Evolutionary conservation across 257 asterid genomes (phyloP).

Genomic region (Cruciata laevipes): DNA sequence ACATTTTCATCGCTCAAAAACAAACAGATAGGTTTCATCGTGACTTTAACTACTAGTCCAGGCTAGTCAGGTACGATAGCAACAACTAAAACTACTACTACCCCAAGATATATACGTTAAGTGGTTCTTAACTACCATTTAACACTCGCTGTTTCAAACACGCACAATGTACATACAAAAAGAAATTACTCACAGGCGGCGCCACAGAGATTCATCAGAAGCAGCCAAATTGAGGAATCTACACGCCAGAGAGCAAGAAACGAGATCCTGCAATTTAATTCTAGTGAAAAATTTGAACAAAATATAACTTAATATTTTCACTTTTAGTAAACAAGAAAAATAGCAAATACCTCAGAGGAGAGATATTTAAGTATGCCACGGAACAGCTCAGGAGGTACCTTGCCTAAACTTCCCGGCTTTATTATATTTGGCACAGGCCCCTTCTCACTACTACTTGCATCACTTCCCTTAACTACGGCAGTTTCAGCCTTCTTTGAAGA

Average conservation of each 20-base stretch:
- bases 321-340: not conserved
- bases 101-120: not conserved
- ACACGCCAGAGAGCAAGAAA: slow-evolving; percentile 72
- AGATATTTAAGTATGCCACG: slow-evolving; percentile 71
- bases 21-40: not conserved
- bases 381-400: slow-evolving; percentile 67
- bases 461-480: slow-evolving; percentile 14
- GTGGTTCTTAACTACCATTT: not conserved
- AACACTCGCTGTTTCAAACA: not conserved
- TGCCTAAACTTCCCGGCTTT: slow-evolving; percentile 50
- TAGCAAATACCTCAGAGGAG: slow-evolving; percentile 53
- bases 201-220: slow-evolving; percentile 81
- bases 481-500: slow-evolving; percentile 23
- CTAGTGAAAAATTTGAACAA: not conserved
- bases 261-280: slow-evolving; percentile 58
- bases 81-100: not conserved
- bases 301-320: not conserved
- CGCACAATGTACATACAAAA: slow-evolving; percentile 8
- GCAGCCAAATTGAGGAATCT: slow-evolving; percentile 62
- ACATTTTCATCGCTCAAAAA: not conserved
- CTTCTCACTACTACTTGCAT: slow-evolving; percentile 25
- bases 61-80: not conserved
- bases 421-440: slow-evolving; percentile 32
- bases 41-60: not conserved
- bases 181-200: slow-evolving; percentile 60